Conservation (phyloP, 192 early-diverging fungal species). For the Ambispora gerdemannii region DNA sequence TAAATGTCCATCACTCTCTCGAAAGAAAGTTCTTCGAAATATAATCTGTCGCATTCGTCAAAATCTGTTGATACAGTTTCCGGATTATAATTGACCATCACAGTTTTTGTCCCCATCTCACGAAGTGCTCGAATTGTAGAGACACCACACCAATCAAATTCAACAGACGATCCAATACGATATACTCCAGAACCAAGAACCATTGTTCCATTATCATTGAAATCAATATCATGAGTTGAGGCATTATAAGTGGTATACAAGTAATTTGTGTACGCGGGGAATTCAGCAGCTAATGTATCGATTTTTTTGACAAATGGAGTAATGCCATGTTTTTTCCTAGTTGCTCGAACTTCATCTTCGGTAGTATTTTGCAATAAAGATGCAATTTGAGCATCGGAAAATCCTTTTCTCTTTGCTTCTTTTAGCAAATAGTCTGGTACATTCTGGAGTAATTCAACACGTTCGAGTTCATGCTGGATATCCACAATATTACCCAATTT, state of each 20-base stretch:
- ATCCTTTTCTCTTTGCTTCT: constrained; percentile 91
- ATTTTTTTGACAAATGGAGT: constrained; percentile 97
- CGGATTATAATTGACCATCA: constrained; percentile 99
- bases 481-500: constrained; percentile 86
- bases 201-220: constrained; percentile 94
- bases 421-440: constrained; percentile 58
- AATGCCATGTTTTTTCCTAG: constrained; percentile 74
- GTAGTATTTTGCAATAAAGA: constrained; percentile 60
- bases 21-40: constrained; percentile 93
- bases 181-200: constrained; percentile 97
- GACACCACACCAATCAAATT: constrained; percentile 99
- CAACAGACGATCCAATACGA: constrained; percentile 96
- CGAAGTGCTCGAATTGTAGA: constrained; percentile 93
- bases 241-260: constrained; percentile 98
- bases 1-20: constrained; percentile 98
- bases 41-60: constrained; percentile 95
- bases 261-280: constrained; percentile 98
- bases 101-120: constrained; percentile 80
- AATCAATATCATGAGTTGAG: constrained; percentile 84
- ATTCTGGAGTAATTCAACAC: constrained; percentile 57
- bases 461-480: constrained; percentile 62
- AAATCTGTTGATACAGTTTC: constrained; percentile 99
- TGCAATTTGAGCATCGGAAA: constrained; percentile 92
- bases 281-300: constrained; percentile 98
- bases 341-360: constrained; percentile 85